Evolutionary conservation across 2,329 filamentous ascomycete species (phyloP).

Genomic region (Zopfia rhizophila): DNA sequence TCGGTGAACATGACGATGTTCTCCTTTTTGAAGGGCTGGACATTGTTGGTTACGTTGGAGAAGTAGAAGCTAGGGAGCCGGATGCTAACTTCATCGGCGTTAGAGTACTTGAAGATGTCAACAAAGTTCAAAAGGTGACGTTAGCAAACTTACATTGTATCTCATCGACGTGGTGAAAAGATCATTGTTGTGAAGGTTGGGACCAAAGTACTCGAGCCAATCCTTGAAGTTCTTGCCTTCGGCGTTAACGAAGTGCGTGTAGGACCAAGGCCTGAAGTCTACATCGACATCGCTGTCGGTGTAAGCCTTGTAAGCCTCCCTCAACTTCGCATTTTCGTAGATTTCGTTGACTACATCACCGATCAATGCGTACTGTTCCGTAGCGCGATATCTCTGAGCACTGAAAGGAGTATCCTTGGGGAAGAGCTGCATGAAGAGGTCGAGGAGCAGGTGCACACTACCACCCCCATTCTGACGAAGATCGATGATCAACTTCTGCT

Average conservation of each 20-base stretch:
- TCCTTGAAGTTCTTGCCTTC: slow-evolving; percentile 48
- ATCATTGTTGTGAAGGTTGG: slow-evolving; percentile 44
- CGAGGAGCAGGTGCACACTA: slow-evolving; percentile 41
- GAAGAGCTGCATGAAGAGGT: slow-evolving; percentile 63
- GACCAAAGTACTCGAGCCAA: slow-evolving; percentile 58
- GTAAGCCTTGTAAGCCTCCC: slow-evolving; percentile 12
- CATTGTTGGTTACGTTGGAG: slow-evolving; percentile 27
- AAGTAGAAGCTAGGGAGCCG: slow-evolving; percentile 26
- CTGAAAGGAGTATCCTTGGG: slow-evolving; percentile 54
- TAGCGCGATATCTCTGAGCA: slow-evolving; percentile 34
- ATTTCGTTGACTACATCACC: slow-evolving; percentile 36
- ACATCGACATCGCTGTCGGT: slow-evolving; percentile 20
- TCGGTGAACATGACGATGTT: slow-evolving; percentile 60
- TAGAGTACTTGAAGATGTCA: slow-evolving; percentile 29
- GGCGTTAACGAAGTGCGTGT: slow-evolving; percentile 35
- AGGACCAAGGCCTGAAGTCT: slow-evolving; percentile 32
- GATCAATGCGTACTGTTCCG: slow-evolving; percentile 28
- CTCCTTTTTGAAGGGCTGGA: slow-evolving; percentile 48
- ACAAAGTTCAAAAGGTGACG: neutral
- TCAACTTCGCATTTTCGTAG: slow-evolving; percentile 20
- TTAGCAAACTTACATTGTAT: slow-evolving; percentile 37
- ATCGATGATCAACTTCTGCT: slow-evolving; percentile 71
- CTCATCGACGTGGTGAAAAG: slow-evolving; percentile 50
- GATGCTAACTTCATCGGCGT: slow-evolving; percentile 29
- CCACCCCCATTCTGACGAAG: slow-evolving; percentile 70